Evolutionary conservation across 148 eudicot species (phyloP).

Genomic region (Linanthus parryae): DNA sequence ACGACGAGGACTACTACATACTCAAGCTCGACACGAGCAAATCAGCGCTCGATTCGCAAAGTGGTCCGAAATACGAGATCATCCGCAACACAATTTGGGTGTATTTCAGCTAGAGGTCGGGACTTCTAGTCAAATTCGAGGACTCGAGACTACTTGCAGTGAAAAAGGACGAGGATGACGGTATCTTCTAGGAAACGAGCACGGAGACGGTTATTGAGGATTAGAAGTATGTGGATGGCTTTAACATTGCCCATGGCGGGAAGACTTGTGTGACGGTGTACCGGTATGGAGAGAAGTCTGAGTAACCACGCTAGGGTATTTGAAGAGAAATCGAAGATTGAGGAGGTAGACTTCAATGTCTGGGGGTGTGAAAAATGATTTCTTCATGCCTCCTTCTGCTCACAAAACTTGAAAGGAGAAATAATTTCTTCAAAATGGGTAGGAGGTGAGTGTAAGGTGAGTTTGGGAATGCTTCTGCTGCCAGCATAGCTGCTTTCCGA

Average conservation of each 20-base stretch:
- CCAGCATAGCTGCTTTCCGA: no score
- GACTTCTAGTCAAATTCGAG: slow-evolving; percentile 73
- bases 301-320: slow-evolving; percentile 82
- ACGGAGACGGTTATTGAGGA: slow-evolving; percentile 76
- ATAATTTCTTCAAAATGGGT: no score
- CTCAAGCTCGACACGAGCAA: slow-evolving; percentile 81
- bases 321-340: slow-evolving; percentile 81
- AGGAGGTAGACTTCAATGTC: slow-evolving; percentile 75
- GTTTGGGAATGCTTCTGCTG: no score
- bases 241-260: slow-evolving; percentile 81
- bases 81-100: slow-evolving; percentile 94
- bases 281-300: slow-evolving; percentile 77
- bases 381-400: slow-evolving; percentile 60
- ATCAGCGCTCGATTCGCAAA: slow-evolving; percentile 64
- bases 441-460: no score
- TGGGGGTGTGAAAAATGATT: slow-evolving; percentile 52
- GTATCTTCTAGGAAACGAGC: slow-evolving; percentile 88
- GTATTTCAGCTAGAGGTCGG: slow-evolving; percentile 87
- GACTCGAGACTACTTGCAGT: slow-evolving; percentile 71
- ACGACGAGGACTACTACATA: slow-evolving; percentile 82
- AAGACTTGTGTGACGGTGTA: slow-evolving; percentile 61
- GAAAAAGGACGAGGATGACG: slow-evolving; percentile 52
- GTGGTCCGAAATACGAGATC: slow-evolving; percentile 54
- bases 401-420: neutral
- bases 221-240: slow-evolving; percentile 71